These are phyloP conservation scores for Penicillium maclennaniae DNA, from an alignment of 495 filamentous ascomycete genomes.

Conservation along the genomic window DNA sequence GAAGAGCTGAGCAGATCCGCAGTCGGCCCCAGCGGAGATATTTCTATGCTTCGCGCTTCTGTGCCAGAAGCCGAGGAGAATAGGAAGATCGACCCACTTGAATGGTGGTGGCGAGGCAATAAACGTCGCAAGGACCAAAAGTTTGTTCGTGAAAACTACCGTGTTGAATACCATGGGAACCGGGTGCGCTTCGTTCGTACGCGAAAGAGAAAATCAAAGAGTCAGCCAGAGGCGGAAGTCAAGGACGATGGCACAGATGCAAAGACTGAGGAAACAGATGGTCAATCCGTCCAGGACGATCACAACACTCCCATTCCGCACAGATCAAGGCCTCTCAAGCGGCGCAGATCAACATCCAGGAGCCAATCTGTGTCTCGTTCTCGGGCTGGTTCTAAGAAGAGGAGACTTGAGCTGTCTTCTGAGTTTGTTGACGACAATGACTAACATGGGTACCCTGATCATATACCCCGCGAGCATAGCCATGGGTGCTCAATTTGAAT, in stretches of 20 bases:
- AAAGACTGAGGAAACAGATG: not conserved
- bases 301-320: not conserved
- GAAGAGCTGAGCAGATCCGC: slow-evolving; percentile 67
- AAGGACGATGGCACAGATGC: not conserved
- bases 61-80: not conserved
- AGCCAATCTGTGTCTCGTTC: no score
- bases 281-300: not conserved
- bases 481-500: not conserved
- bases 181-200: not conserved
- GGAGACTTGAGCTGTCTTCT: not conserved
- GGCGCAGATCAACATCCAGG: not conserved
- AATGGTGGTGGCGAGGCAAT: not conserved
- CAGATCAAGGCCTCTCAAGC: not conserved
- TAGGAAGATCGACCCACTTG: not conserved
- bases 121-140: not conserved
- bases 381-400: not conserved
- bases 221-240: not conserved
- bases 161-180: not conserved
- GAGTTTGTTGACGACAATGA: not conserved
- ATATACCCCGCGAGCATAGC: not conserved
- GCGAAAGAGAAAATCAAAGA: not conserved
- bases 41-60: not conserved
- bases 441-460: not conserved
- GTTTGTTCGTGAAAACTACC: not conserved
- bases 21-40: slow-evolving; percentile 67